Conservation (phyloP, 1,139 yeast genomes). For the Hyphopichia burtonii region DNA sequence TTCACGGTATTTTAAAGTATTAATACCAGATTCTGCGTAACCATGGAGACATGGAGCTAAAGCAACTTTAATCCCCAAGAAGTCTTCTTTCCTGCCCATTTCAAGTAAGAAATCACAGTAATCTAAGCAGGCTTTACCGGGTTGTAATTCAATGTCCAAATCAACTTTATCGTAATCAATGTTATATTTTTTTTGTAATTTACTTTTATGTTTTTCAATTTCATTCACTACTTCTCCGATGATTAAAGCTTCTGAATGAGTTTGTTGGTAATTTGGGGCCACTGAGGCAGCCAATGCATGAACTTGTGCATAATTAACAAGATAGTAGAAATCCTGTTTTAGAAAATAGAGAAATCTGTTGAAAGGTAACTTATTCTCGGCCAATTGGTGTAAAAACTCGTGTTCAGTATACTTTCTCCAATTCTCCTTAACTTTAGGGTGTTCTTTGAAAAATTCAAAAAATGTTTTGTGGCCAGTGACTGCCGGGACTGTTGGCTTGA, state of each 20-base stretch:
- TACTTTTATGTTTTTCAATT: conserved; percentile 53
- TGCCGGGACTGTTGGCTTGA: background rate
- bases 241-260: conserved; percentile 51
- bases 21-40: conserved; percentile 52
- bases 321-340: conserved; percentile 71
- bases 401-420: conserved; percentile 67
- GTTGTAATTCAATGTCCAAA: conserved; percentile 36
- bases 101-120: conserved; percentile 62
- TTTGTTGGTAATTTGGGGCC: conserved; percentile 55
- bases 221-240: conserved; percentile 56
- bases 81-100: conserved; percentile 53
- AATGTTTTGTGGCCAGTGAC: conserved; percentile 17
- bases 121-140: conserved; percentile 55
- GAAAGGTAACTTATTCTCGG: conserved; percentile 50
- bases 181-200: conserved; percentile 45
- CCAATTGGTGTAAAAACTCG: conserved; percentile 56
- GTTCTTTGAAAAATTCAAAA: conserved; percentile 52
- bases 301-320: conserved; percentile 66
- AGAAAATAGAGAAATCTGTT: conserved; percentile 57
- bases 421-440: conserved; percentile 50
- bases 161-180: conserved; percentile 48
- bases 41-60: conserved; percentile 80
- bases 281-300: conserved; percentile 66
- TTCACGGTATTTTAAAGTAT: conserved; percentile 17
- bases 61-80: conserved; percentile 65